A percentile compares a stretch with the other conserved stretches of the same genome.
Evolutionary conservation across 2,329 filamentous ascomycete species (phyloP).

Genomic region (Pseudopithomyces maydicus): DNA sequence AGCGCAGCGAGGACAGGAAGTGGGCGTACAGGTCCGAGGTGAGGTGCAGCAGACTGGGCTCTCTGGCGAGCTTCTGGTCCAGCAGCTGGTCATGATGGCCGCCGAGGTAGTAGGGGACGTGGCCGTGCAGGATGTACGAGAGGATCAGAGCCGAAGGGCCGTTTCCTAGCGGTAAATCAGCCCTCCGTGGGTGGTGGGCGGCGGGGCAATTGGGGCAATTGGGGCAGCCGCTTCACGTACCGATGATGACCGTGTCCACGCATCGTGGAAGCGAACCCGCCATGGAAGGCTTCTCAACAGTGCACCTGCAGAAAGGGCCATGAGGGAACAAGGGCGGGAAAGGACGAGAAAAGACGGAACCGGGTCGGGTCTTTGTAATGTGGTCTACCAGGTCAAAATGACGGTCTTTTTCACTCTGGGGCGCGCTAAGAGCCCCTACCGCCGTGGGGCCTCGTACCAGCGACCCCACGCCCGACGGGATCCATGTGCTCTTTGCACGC

Average conservation of each 20-base stretch:
- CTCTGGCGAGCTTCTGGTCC: slow-evolving; percentile 58
- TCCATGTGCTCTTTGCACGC: slow-evolving; percentile 25
- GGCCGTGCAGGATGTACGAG: slow-evolving; percentile 66
- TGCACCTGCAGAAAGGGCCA: slow-evolving; percentile 32
- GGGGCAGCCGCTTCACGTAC: slow-evolving; percentile 18
- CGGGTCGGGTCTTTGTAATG: slow-evolving; percentile 18
- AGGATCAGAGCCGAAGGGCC: slow-evolving; percentile 66
- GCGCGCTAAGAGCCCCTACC: slow-evolving; percentile 26
- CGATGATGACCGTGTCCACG: slow-evolving; percentile 49
- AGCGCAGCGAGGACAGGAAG: slow-evolving; percentile 63
- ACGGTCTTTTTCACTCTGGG: slow-evolving; percentile 31
- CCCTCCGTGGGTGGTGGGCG: background rate
- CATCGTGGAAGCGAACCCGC: slow-evolving; percentile 41
- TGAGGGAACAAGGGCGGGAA: slow-evolving; percentile 28
- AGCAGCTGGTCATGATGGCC: slow-evolving; percentile 63
- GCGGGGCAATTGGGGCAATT: background rate
- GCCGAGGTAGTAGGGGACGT: slow-evolving; percentile 61
- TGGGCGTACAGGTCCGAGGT: slow-evolving; percentile 61
- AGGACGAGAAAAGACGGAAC: slow-evolving; percentile 13
- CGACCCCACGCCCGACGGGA: slow-evolving; percentile 3
- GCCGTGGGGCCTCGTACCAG: slow-evolving; percentile 2
- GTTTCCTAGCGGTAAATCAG: slow-evolving; percentile 56
- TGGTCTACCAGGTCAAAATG: slow-evolving; percentile 37
- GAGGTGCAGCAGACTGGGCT: slow-evolving; percentile 54
- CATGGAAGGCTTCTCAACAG: slow-evolving; percentile 39